Evolutionary conservation across 352 stramenopile genomes (phyloP), one percentile per base, ranked within the genome.

Genomic region (Phytopythium aichiense): DNA sequence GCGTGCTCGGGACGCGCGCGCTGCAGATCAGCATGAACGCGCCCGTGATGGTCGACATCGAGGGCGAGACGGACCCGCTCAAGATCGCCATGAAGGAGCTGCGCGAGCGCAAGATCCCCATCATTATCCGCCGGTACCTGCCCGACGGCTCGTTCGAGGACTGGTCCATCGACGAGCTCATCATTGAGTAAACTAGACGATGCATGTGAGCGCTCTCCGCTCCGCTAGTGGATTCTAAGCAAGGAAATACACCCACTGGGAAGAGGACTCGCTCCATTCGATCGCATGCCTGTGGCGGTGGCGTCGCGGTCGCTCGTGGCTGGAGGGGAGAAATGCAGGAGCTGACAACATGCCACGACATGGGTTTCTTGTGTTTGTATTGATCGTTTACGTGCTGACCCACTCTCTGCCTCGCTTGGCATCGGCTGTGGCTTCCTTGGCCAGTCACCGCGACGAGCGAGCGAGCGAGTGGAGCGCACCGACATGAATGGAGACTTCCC

Each of bases 41-140:
- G 25, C 95, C 95, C 0, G 91, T 98, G 49, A 98, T 98, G 92
- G 94, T 96, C 52, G 81, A 98, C 76, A 92, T 99, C 73, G 93
- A 98, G 63, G 96, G 95, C 63, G 97, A 99, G 85, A 99, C 98
- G 49, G 98, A 99, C 80, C 97, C 98, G 48, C 84, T 99, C 54
- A 98, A 99, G 76, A 99, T 99, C 76, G 97, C 98, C 25, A 98
- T 98, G 87, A 99, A 99, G 79, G 98, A 99, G 84, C 87, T 99
- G 31, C 88, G 94, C 52, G 97, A 99, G 72, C 84, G 96, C 73
- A 99, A 99, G 81, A 99, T 99, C 76, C 97, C 97, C 37, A 99
- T 99, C 72, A 99, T 99, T 73, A 99, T 99, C 73, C 92, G 98
- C 58, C 81, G 98, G 52, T 99, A 99, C 81, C 76, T 99, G 68